Base-by-base conservation (phyloP, 2,329 filamentous ascomycete species). In the Immersiporthe knoxdaviesiana region DNA sequence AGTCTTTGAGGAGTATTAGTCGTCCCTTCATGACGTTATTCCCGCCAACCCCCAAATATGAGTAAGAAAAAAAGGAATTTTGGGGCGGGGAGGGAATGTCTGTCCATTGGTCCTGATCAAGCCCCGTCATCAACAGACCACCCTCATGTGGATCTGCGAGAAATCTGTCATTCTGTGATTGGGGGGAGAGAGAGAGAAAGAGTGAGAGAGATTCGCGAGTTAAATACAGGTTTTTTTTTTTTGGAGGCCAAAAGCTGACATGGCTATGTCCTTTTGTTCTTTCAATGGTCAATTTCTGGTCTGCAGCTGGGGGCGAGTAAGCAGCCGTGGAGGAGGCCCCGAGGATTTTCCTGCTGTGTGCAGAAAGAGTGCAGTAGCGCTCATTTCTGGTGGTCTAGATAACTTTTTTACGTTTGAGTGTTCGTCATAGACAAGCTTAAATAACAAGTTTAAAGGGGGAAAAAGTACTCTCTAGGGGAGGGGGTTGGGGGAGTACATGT, bases 21-120 rank as follows among this genome's bases (percentile, higher is more conserved):
- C n/a, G n/a, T n/a, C 5, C 16, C 8, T 37, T 59, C 16, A 59
- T 59, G 56, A 59, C 56, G 30, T 59, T 59, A 59, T 59, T 59
- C 32, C 56, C 56, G 56, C 30, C 32, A 59, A 18, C 30, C 32
- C 56, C 18, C n/a, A 59, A 37, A 59, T 24, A 59, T 37, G 30
- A 59, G 32, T 59, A 59, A 37, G 56, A 35, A 35, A 35, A 35
- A 35, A 35, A 59, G 32, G 16, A 18, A 8, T 21, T 47, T 47
- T 47, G 44, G 44, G 44, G 44, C 18, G 37, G 37, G 44, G 44
- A 21, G 44, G 44, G 7, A 7, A 5, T 11, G 10, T 56, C 12
- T 27, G 52, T 27, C 27, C 56, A 59, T 3, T 30, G 56, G 30
- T 32, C 14, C 16, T 21, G 16, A 37, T 59, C 32, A 18, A 59